Evolutionary conservation across 805 yeast species (phyloP).

Genomic region (Clavispora santaluciae): DNA sequence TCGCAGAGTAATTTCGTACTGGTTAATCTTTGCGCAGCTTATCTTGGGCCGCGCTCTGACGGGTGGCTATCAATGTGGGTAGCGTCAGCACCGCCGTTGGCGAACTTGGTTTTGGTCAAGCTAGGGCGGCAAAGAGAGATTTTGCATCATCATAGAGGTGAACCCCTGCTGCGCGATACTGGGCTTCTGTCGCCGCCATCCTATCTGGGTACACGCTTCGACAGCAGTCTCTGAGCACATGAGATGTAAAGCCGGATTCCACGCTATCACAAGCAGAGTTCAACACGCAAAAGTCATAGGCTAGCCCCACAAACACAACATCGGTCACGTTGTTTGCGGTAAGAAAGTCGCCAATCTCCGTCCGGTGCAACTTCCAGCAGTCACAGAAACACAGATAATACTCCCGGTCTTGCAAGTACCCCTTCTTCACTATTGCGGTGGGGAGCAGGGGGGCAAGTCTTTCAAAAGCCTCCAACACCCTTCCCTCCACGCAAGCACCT

Average conservation of each 20-base stretch:
- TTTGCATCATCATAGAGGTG: constrained; percentile 8
- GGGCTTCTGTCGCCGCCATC: constrained; percentile 26
- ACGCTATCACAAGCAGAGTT: constrained; percentile 71
- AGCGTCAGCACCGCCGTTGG: too few species aligned
- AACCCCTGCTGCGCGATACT: constrained; percentile 32
- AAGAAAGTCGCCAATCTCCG: constrained; percentile 56
- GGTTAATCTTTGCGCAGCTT: too few species aligned
- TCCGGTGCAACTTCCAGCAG: constrained; percentile 65
- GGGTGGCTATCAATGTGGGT: too few species aligned
- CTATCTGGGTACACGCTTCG: constrained; percentile 50
- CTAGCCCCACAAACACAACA: constrained; percentile 75
- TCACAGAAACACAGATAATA: constrained; percentile 86
- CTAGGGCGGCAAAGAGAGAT: not conserved
- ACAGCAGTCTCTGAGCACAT: constrained; percentile 53
- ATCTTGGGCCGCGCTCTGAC: too few species aligned
- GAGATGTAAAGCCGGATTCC: constrained; percentile 55
- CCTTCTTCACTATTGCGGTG: constrained; percentile 56
- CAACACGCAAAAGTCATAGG: constrained; percentile 82
- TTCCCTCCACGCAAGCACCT: constrained; percentile 62
- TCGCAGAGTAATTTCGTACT: too few species aligned
- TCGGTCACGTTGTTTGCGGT: constrained; percentile 44
- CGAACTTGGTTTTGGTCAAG: too few species aligned
- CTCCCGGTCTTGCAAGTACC: constrained; percentile 67
- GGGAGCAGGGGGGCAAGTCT: constrained; percentile 31
- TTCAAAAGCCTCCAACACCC: constrained; percentile 36